phyloP scores from a whole-genome alignment of 2,329 filamentous ascomycete species.

The Pestalotiopsis sp. region DNA sequence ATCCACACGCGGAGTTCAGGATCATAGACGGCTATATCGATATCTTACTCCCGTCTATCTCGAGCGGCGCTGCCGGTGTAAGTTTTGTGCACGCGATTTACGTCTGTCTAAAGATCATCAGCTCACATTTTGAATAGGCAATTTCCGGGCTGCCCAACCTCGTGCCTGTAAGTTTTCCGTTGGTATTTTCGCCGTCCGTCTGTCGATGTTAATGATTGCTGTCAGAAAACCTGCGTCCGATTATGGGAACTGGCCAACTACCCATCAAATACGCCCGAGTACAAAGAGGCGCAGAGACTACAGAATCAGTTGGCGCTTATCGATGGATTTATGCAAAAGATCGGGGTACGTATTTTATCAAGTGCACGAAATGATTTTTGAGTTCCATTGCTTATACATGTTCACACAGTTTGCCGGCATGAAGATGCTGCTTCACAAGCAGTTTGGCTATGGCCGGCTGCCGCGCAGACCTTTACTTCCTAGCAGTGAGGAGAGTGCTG shows the following conservation, averaged over 20 bases:
- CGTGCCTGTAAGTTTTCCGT: not conserved
- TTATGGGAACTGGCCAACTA: conserved; percentile 15
- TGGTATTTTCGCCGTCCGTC: accelerated
- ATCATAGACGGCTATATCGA: conserved; percentile 22
- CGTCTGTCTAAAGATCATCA: no score
- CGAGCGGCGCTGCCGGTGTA: conserved; percentile 19
- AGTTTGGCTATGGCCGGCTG: conserved; percentile 14
- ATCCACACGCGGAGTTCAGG: conserved; percentile 13
- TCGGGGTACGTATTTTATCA: conserved; percentile 8
- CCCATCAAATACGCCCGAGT: conserved; percentile 4
- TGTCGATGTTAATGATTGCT: not conserved
- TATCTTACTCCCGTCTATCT: conserved; percentile 19
- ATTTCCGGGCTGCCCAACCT: conserved; percentile 3
- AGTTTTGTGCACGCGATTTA: no score
- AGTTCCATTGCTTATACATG: no score
- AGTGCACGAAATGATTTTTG: no score
- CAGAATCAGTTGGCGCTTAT: conserved; percentile 12
- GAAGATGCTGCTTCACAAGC: conserved; percentile 17
- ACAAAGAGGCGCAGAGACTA: conserved; percentile 14
- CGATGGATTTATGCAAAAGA: conserved; percentile 17
- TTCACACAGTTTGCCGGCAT: conserved; percentile 17
- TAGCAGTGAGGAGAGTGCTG: not conserved
- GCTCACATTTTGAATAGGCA: not conserved
- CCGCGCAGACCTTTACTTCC: conserved; percentile 15
- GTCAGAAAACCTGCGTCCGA: conserved; percentile 8